Base-by-base conservation (phyloP, 331 rosid species). In the Acacia concinna region DNA sequence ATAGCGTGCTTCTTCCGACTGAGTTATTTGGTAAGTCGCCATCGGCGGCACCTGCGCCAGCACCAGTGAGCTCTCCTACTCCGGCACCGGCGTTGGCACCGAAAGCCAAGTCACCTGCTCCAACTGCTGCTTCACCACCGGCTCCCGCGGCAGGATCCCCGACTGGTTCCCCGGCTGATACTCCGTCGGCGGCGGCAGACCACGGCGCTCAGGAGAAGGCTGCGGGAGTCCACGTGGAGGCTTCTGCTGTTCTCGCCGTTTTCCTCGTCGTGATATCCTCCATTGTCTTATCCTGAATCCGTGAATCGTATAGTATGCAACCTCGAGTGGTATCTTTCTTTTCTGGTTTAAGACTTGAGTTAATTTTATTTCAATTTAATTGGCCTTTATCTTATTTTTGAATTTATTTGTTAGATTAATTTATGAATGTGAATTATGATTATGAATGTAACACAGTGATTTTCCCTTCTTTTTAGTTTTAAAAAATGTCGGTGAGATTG, bases 1-100 rank as follows among this genome's bases (percentile, higher is more conserved):
- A 93, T 73, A 90, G 35, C 27, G 82, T 95, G 51, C 92, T 95
- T 37, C 93, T 95, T 23, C 98, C 98, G 0, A 0, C 85, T 0
- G 98, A 95, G 84, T 20, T 95, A 27, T 91, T 93, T 59, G 98
- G 91, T 0, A 88, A 78, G 4, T 86, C 99, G 0, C 97, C 98
- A 8, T 70, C 98, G 0, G 94, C 97, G 0, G 90, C 98, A 0
- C 99, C 98, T 43, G 90, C 91, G 0, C 84, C 81, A 1, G 94
- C 20, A 14, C 96, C 96, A 0, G 85, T 71, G 0, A 12, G 75
- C 0, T 72, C 98, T 5, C 99, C 97, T 0, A 30, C 92, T 0
- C 98, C 97, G 3, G 34, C 93, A 0, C 94, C 97, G 10, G 85
- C 64, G 0, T 35, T 80, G 5, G 86, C 93, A 28, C 98, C 97